Base-by-base conservation (phyloP, 2,329 filamentous ascomycete genomes). In the Davidsoniella eucalypti region DNA sequence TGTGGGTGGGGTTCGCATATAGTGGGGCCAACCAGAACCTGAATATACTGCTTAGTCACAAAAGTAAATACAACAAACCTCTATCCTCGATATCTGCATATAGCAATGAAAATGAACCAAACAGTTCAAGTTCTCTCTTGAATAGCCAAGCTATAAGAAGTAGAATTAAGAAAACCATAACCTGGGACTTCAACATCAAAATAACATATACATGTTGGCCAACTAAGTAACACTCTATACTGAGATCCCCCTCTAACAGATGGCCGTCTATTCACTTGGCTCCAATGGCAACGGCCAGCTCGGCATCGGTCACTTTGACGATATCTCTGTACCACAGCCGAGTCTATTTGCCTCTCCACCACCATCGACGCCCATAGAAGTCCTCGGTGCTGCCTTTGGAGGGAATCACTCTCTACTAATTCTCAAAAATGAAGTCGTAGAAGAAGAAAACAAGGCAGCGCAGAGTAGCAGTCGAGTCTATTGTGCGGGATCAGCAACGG, bases 361-460 rank as follows among this genome's bases (percentile, higher is more conserved):
- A 23, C 2, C 5, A 29, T 55, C 62, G 14, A 61, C 71, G 50
- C 56, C 60, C 47, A n/a, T 50, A 21, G 38, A 47, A n/a, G 23
- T 53, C 23, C 43, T 47, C 10, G 62, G 61, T 41, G 61, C 72
- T 8, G 66, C 67, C 17, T 70, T 85, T 6, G 90, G 90, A 3
- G 88, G 88, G 1, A 95, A 95, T 59, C 90, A 95, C 63, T 93
- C 87, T 0, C 65, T 95, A 3, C 61, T 94, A 8, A 67, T 87
- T 9, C 76, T 73, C 68, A 23, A 80, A 81, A 0, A 57, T 29
- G 26, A 29, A 2, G 10, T 8, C 26, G 26, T 25, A 16, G 3
- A 8, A 8, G 10, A 37, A 16, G 33, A 14, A 2, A 29, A 10
- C 26, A 29, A n/a, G 88, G 0, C 83, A 76, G 58, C 79, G 75